Evolutionary conservation across 768 basidiomycete species (phyloP).

Genomic region (Terana coerulea): DNA sequence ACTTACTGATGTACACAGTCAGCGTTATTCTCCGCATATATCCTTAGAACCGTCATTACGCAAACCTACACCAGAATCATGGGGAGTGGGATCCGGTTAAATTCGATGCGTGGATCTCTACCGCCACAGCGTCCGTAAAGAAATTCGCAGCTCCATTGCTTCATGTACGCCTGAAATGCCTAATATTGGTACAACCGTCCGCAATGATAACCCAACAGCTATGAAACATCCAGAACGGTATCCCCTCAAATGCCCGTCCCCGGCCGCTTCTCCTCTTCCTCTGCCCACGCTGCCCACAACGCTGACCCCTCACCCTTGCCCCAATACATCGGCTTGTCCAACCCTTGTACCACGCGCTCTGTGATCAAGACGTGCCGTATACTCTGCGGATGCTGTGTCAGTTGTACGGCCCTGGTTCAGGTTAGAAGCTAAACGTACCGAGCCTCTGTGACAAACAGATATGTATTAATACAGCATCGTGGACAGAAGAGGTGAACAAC

Average conservation of each 20-base stretch:
- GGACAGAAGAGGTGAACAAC: constrained; percentile 28
- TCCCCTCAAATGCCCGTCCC: not conserved
- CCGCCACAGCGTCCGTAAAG: too few species aligned
- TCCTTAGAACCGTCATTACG: constrained; percentile 10
- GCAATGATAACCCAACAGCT: too few species aligned
- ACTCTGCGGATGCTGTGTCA: constrained; percentile 40
- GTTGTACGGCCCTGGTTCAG: not conserved
- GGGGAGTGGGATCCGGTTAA: too few species aligned
- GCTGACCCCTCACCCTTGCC: constrained; percentile 56
- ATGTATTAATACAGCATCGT: not conserved
- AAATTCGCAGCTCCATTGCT: too few species aligned
- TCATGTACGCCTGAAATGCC: too few species aligned
- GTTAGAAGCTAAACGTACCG: constrained; percentile 40
- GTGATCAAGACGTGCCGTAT: constrained; percentile 82
- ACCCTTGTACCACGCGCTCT: constrained; percentile 62
- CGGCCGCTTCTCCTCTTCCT: constrained; percentile 45
- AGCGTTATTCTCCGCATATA: constrained; percentile 4
- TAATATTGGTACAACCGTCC: too few species aligned
- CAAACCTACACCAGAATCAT: too few species aligned
- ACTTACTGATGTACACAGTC: constrained; percentile 9
- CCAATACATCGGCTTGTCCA: constrained; percentile 71
- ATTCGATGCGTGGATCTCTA: too few species aligned
- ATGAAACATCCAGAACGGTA: constrained; percentile 12
- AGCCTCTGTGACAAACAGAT: constrained; percentile 43
- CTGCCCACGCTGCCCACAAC: constrained; percentile 78